phyloP scores from a whole-genome alignment of 2,329 filamentous ascomycete species.

The Colletotrichum liaoningense region DNA sequence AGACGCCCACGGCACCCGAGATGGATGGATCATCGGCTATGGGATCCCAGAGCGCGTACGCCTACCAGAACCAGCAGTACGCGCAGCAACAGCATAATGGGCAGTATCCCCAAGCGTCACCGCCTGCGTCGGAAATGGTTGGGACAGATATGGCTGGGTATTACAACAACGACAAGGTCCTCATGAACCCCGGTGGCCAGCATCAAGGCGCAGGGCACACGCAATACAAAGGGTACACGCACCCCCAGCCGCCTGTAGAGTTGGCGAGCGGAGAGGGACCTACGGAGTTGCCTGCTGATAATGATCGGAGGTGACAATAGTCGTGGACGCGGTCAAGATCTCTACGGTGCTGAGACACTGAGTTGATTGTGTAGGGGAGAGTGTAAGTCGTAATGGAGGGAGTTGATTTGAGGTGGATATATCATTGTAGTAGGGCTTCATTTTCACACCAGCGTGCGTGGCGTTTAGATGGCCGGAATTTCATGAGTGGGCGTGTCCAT shows the following conservation, averaged over 20 bases:
- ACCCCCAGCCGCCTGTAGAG: conserved; percentile 4
- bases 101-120: not conserved
- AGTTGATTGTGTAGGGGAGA: not conserved
- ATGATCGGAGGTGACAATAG: not conserved
- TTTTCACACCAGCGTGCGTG: not conserved
- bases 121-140: conserved; percentile 10
- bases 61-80: conserved; percentile 2
- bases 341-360: not conserved
- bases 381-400: not conserved
- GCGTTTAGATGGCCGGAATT: conserved; percentile 8
- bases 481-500: not conserved
- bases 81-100: not conserved
- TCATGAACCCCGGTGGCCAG: conserved; percentile 2
- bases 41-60: conserved; percentile 6
- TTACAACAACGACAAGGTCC: conserved; percentile 32
- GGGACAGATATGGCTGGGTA: conserved; percentile 10
- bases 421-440: not conserved
- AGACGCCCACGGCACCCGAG: not conserved
- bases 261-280: conserved; percentile 3
- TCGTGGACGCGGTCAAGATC: not conserved
- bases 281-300: conserved; percentile 15
- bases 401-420: conserved; percentile 2
- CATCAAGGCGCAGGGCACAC: not conserved
- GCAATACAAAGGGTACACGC: conserved; percentile 22
- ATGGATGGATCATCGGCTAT: not conserved